Base-by-base conservation (phyloP, 352 stramenopile species). In the Phytophthora colocasiae region DNA sequence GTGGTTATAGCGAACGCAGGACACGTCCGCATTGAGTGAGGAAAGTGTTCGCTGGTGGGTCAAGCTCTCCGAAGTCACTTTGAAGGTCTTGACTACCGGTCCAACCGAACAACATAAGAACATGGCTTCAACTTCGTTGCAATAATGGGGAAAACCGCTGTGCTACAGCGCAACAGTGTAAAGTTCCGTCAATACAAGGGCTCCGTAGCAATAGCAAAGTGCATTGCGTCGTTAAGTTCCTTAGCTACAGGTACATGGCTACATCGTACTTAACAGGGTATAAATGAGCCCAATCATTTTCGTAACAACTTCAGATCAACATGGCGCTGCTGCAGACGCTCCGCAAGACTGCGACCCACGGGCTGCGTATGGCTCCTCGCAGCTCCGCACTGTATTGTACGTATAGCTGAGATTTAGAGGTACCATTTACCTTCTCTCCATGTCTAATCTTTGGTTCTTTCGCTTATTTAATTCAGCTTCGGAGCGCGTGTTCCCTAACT, bases 401-500 rank as follows among this genome's bases (percentile, higher is more conserved):
- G 58, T 64, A n/a, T 27, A 47, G 14, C 27, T 10, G 27, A 32
- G n/a, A n/a, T 7, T 27, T 10, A 22, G 51, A 12, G 38, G 2
- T 9, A 31, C 7, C 8, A 24, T 10, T 0, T 4, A 39, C 15
- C 32, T 39, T 59, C 22, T 63, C 54, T 10, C 52, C 10, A 27
- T 14, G 53, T 56, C 44, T 73, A 4, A 57, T 53, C 17, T 63
- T 19, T 19, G 44, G 24, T 19, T 57, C 51, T 62, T 11, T 50
- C 51, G 36, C 24, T 44, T 62, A 31, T 10, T 17, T 31, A 40
- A 58, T 59, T 54, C 50, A 86, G 77, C 78, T 31, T 64, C 73
- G 47, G 75, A 80, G 60, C 87, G 87, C 36, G 82, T 90, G 38
- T 95, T 92, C 68, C 87, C 87, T 12, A 92, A 74, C 61, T 93